phyloP scores from a whole-genome alignment of 106 monocot genomes.

The Cymbidium sinense region DNA sequence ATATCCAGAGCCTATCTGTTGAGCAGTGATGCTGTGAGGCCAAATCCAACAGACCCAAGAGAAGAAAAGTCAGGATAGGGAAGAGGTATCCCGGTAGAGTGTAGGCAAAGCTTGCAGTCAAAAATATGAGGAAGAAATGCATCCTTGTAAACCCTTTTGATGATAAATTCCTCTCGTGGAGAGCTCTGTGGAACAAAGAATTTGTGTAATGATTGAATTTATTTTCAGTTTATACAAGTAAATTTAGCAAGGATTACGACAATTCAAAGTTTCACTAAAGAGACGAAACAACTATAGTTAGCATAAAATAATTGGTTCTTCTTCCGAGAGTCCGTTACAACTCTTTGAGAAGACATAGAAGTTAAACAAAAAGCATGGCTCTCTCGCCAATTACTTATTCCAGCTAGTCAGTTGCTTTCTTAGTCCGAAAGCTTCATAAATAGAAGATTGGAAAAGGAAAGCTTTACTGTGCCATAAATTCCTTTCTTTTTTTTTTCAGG shows the following conservation, averaged over 20 bases:
- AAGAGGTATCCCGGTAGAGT: slow-evolving; percentile 77
- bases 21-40: slow-evolving; percentile 80
- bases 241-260: background rate
- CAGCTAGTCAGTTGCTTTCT: background rate
- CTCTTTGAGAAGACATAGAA: background rate
- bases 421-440: background rate
- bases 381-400: background rate
- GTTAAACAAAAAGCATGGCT: background rate
- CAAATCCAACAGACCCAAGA: slow-evolving; percentile 90
- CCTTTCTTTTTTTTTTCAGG: background rate
- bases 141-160: slow-evolving; percentile 63
- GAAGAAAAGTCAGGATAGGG: slow-evolving; percentile 83
- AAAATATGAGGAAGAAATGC: slow-evolving; percentile 71
- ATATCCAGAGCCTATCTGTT: slow-evolving; percentile 81
- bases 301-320: no score
- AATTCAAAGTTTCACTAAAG: no score
- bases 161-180: slow-evolving; percentile 58
- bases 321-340: background rate
- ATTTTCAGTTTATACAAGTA: background rate
- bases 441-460: background rate
- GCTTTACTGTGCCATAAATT: background rate
- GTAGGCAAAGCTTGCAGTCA: slow-evolving; percentile 69
- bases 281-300: no score
- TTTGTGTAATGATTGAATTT: background rate
- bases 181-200: slow-evolving; percentile 37